Percentiles rank a stretch among this genome's conserved stretches.
Evolutionary conservation across 169 alveolate species (phyloP).

Genomic region (Perkinsus marinus): DNA sequence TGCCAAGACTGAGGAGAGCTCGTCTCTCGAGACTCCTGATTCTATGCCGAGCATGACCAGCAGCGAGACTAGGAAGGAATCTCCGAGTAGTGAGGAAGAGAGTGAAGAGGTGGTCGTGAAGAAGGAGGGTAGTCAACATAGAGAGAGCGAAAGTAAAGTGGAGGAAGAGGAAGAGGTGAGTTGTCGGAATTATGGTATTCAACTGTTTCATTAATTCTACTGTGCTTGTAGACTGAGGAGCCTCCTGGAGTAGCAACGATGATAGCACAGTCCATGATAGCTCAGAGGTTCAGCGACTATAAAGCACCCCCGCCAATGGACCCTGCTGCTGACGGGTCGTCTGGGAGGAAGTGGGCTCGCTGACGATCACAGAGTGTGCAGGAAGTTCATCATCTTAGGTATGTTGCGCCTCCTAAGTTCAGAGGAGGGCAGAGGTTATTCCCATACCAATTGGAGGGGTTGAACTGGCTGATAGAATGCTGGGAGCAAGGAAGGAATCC

Average conservation of each 20-base stretch:
- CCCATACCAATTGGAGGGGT: slow-evolving; percentile 29
- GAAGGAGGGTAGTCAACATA: not conserved
- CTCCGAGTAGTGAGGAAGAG: not conserved
- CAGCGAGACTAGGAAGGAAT: not conserved
- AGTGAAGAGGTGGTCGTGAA: not conserved
- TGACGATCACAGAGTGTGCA: not conserved
- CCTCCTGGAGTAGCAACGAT: not conserved
- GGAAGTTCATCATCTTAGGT: not conserved
- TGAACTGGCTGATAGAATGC: slow-evolving; percentile 60
- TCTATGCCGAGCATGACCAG: not conserved
- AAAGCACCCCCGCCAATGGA: not conserved
- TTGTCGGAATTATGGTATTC: not conserved
- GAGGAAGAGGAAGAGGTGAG: not conserved
- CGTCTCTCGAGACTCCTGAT: not conserved
- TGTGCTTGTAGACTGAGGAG: not conserved
- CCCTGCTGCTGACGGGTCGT: not conserved
- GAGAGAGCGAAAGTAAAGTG: not conserved
- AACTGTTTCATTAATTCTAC: not conserved
- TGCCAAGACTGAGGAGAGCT: not conserved
- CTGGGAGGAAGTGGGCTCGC: not conserved
- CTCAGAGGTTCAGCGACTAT: not conserved
- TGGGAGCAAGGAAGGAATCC: slow-evolving; percentile 66
- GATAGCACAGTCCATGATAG: not conserved
- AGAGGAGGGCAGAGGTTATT: not conserved
- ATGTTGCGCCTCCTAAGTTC: not conserved